Base-by-base conservation (phyloP, 2,329 filamentous ascomycete genomes). In the Orbilia brochopaga region DNA sequence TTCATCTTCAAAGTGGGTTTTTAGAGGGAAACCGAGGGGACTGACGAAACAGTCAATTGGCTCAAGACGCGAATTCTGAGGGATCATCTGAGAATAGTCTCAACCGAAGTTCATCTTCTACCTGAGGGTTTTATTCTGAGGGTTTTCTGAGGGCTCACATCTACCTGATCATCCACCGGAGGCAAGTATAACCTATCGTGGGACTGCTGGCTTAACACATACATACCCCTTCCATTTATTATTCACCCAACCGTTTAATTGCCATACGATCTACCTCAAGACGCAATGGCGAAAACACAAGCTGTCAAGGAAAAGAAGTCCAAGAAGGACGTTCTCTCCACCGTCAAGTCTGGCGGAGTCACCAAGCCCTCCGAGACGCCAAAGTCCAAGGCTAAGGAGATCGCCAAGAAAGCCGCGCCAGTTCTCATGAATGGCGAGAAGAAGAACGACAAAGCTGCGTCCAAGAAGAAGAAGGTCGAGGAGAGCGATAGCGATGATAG, bases 381-480 rank as follows among this genome's bases (percentile, higher is more conserved):
- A 78, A 88, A 87, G 81, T 81, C 83, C 73, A 89, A 89, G 83
- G 84, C 86, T 77, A 89, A 89, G 83, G 83, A 87, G 74, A 78
- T 85, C 65, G 86, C 86, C 76, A 89, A 90, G 84, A 82, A 83
- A 70, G 78, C 81, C 51, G 81, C 84, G 67, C 79, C 82, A 80
- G 82, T 82, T 75, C 76, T 81, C 74, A 75, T 75, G 65, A 76
- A 77, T 67, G 77, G 81, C 59, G 78, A 78, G 76, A 83, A 83
- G 59, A 72, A 72, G 46, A 59, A 53, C 6, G 53, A 51, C 19
- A 72, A 72, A 42, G 10, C 59, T 17, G 11, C 59, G 8, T 44
- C 57, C 15, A 74, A 76, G 46, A 79, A 77, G 27, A 79, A 77
- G 73, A 79, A 80, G 58, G 76, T 76, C 62, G 78, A 79, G 48